Conservation (phyloP, 768 basidiomycete species). For the Amanita fuliginea region DNA sequence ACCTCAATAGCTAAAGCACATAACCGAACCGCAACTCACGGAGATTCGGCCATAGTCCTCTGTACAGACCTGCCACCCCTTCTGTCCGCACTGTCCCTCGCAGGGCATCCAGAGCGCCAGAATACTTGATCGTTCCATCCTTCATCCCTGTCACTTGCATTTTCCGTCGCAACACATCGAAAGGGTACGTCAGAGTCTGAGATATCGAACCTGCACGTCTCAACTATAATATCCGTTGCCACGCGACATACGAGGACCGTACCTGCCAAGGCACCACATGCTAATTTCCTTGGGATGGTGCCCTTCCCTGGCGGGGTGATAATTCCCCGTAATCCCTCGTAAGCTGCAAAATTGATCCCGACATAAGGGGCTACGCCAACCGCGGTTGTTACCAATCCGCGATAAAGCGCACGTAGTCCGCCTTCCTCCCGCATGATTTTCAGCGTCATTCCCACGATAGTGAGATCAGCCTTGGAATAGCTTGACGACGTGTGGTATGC, state of each 20-base stretch:
- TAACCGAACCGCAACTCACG: slow-evolving; percentile 46
- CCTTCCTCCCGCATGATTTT: slow-evolving; percentile 92
- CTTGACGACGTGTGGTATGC: slow-evolving; percentile 40
- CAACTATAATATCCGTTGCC: neutral
- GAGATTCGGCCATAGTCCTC: slow-evolving; percentile 83
- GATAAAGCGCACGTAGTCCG: slow-evolving; percentile 76
- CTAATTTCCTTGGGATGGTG: slow-evolving; percentile 55
- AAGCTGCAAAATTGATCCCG: slow-evolving; percentile 90
- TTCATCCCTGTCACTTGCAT: slow-evolving; percentile 90
- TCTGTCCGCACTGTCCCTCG: slow-evolving; percentile 58
- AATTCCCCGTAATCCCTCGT: slow-evolving; percentile 69
- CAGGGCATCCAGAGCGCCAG: slow-evolving; percentile 73
- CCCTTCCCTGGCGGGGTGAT: slow-evolving; percentile 78
- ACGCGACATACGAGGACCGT: slow-evolving; percentile 11
- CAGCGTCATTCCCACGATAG: slow-evolving; percentile 81
- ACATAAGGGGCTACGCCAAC: slow-evolving; percentile 87
- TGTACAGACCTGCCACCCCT: slow-evolving; percentile 69
- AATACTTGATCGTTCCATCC: slow-evolving; percentile 54
- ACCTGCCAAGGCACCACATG: slow-evolving; percentile 85
- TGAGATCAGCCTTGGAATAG: slow-evolving; percentile 41
- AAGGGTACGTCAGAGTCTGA: slow-evolving; percentile 91
- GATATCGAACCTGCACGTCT: slow-evolving; percentile 62
- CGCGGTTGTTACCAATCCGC: slow-evolving; percentile 76
- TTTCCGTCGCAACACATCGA: slow-evolving; percentile 89
- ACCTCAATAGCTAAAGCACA: slow-evolving; percentile 6